Evolutionary conservation across 2,329 filamentous ascomycete species (phyloP).

Genomic region (Cercospora beticola): DNA sequence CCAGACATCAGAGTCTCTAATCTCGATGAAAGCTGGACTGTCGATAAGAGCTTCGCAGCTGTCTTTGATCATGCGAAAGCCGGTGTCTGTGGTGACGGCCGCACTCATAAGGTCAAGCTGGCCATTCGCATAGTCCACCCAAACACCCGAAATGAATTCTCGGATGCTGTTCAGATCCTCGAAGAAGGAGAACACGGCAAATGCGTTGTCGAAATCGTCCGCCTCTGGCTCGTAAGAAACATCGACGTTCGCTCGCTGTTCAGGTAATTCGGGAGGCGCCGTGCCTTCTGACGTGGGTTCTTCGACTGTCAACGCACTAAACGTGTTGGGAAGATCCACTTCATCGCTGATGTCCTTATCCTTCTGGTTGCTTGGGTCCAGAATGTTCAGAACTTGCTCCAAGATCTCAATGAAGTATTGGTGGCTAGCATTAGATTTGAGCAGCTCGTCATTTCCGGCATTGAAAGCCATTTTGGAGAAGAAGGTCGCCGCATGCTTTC

Average conservation of each 20-base stretch:
- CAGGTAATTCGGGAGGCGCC: not conserved
- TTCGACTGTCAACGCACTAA: not conserved
- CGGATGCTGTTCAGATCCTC: not conserved
- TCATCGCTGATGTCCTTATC: not conserved
- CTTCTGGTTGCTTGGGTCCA: not conserved
- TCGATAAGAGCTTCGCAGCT: not conserved
- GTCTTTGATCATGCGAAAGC: not conserved
- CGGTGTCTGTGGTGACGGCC: not conserved
- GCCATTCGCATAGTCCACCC: not conserved
- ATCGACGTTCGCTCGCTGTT: not conserved
- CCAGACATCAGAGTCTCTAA: not conserved
- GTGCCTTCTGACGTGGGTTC: not conserved
- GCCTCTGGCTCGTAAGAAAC: not conserved
- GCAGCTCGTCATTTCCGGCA: accelerated
- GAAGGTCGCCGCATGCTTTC: not conserved
- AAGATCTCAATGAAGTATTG: not conserved
- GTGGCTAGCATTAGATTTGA: not conserved
- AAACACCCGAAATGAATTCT: not conserved
- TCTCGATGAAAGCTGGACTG: not conserved
- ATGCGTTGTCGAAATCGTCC: not conserved
- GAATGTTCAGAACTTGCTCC: not conserved
- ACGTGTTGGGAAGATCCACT: not conserved
- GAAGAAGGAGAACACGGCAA: not conserved
- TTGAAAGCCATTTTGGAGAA: not conserved
- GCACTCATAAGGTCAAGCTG: not conserved